Base-by-base conservation (phyloP, 108 stramenopile species). In the Craspedostauros australis region DNA sequence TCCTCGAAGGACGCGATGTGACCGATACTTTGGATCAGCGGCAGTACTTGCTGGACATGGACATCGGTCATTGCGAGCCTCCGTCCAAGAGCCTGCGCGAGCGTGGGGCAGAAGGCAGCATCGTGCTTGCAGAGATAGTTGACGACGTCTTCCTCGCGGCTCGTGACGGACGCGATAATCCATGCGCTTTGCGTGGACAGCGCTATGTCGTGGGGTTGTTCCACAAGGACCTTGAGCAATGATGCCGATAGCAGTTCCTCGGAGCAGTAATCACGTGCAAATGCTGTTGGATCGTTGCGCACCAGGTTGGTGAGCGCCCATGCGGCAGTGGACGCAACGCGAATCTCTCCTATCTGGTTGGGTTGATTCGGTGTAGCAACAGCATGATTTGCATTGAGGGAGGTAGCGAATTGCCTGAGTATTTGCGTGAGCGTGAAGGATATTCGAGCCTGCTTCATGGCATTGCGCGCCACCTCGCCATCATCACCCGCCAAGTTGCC, bases 281-380 rank as follows among this genome's bases (percentile, higher is more conserved):
- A 60, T 20, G 63, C 57, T 29, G 46, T 30, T 6, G 52, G 23
- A 40, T 68, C 66, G 18, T 68, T 40, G 15, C 66, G 66, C 53
- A 68, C 60, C 33, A 56, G 50, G 53, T 68, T 68, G 34, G 66
- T 68, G 38, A 68, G 38, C 5, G 66, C 57, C 66, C 66, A 68
- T 16, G 58, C 58, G 2, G 66, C 66, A 30, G 52, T 45, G 8
- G 58, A 46, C 5, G 53, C 28, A 39, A 39, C 23, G 16, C 39
- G 36, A 9, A 39, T 5, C n/a, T n/a, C n/a, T n/a, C n/a, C n/a
- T n/a, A n/a, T n/a, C n/a, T n/a, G n/a, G n/a, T n/a, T n/a, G n/a
- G n/a, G n/a, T n/a, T n/a, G n/a, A n/a, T n/a, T n/a, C n/a, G n/a
- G n/a, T n/a, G n/a, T n/a, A n/a, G n/a, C n/a, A n/a, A n/a, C n/a